phyloP scores from a whole-genome alignment of 805 yeast genomes.

The Tetrapisispora fleetii region DNA sequence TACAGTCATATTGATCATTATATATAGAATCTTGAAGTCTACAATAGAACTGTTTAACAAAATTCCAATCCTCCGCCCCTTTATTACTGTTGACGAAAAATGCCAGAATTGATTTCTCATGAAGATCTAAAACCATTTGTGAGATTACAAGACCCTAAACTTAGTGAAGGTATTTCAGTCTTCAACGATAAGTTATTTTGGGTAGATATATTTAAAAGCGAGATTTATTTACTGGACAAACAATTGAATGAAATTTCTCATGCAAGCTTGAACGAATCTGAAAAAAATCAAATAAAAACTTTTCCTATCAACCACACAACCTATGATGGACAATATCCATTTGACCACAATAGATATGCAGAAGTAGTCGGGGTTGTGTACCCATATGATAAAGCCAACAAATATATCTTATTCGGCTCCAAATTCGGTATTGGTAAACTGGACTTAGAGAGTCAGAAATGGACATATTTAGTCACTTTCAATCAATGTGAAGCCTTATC shows the following conservation, averaged over 20 bases:
- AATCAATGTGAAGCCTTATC: conserved; percentile 24
- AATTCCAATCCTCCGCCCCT: neutral
- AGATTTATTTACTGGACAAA: conserved; percentile 28
- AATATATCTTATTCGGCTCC: conserved; percentile 45
- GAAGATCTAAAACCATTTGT: conserved; percentile 11
- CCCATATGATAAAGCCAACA: conserved; percentile 40
- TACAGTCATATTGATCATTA: too few species aligned
- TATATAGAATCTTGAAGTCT: too few species aligned
- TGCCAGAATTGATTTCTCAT: conserved; percentile 1
- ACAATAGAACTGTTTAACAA: neutral
- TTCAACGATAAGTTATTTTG: conserved; percentile 40
- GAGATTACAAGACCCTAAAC: conserved; percentile 25
- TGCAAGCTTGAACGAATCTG: neutral
- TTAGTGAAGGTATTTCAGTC: conserved; percentile 61
- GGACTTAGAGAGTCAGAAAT: conserved; percentile 33
- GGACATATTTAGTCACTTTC: conserved; percentile 33
- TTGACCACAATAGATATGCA: conserved; percentile 6
- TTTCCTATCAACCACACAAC: conserved; percentile 10
- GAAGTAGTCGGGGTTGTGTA: conserved; percentile 64
- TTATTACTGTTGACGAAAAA: neutral
- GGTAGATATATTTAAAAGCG: conserved; percentile 34
- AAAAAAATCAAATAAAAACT: conserved; percentile 22
- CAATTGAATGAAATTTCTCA: conserved; percentile 3
- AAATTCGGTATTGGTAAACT: conserved; percentile 55
- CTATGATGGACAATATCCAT: conserved; percentile 11